Base-by-base conservation (phyloP, 768 basidiomycete genomes). In the Gymnopilus junonius region DNA sequence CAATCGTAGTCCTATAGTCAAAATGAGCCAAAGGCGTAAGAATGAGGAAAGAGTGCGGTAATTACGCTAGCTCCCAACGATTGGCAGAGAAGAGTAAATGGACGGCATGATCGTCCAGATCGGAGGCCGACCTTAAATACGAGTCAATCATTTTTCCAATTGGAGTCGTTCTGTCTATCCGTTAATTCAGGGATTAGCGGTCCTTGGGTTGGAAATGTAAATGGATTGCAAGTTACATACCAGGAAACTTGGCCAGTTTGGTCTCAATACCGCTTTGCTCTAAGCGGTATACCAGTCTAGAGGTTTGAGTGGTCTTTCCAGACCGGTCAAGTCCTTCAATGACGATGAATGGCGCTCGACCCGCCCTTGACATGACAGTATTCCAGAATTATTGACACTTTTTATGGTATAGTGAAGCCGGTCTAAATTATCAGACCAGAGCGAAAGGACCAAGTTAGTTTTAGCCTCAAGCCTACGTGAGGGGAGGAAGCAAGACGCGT, bases 51-150 rank as follows among this genome's bases (percentile, higher is more conserved):
- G 27, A 37, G 62, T 34, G 23, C 6, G 6, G 23, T 29, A 80
- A 86, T 58, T 71, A 97, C 93, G 91, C 90, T 65, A 91, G 85
- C 73, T 99, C 96, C 97, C 97, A 99, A 35, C 97, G 85, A 73
- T 99, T 99, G 2, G 96, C 97, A 45, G 94, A 90, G 81, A 99
- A 99, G 59, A 99, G 85, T 3, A 98, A 86, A 73, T 99, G 97
- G 53, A 99, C 89, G 1, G 90, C 92, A 64, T 82, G 91, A 77
- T 98, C 95, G 74, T 97, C 95, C 54, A 99, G 83, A 14, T 99
- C 94, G 14, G 91, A 83, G 55, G 92, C 76, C 14, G 91, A 92
- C 50, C 87, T 87, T 59, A 99, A 82, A 75, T 99, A 99, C 27
- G 89, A 84, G 76, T 99, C 91, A 69, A 99, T 98, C 89, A 95